Conservation (phyloP, 83 land plant species). For the Picea abies region DNA sequence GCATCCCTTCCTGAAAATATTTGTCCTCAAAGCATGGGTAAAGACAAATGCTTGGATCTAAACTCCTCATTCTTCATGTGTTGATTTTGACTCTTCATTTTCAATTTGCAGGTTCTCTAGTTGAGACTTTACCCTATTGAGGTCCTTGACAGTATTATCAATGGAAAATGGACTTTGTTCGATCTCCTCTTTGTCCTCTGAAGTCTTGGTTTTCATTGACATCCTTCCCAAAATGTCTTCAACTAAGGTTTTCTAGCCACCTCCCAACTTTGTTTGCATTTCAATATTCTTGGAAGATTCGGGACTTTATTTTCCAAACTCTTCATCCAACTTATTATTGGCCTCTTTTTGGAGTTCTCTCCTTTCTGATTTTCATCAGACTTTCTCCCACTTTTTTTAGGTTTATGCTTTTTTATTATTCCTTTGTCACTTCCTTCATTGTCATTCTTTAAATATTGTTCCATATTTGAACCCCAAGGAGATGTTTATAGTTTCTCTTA, state of each 20-base stretch:
- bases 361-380: too few species aligned
- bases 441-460: too few species aligned
- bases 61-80: background rate
- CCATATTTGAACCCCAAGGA: too few species aligned
- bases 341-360: too few species aligned
- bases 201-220: background rate
- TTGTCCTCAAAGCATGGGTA: too few species aligned
- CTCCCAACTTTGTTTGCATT: background rate
- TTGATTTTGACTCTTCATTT: constrained; percentile 3
- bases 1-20: too few species aligned
- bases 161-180: constrained; percentile 2
- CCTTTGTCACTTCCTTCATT: background rate
- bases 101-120: constrained; percentile 4
- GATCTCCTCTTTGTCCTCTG: background rate
- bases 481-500: background rate
- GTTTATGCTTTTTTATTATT: constrained; percentile 28
- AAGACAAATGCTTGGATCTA: too few species aligned
- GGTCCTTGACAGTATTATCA: constrained; percentile 7
- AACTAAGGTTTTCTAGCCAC: constrained; percentile 14
- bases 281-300: too few species aligned
- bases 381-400: constrained; percentile 15
- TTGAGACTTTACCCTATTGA: constrained; percentile 5
- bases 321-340: too few species aligned
- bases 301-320: too few species aligned
- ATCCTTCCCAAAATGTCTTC: constrained; percentile 14